Conservation (phyloP, 257 asterid genomes). For the Cruciata laevipes region DNA sequence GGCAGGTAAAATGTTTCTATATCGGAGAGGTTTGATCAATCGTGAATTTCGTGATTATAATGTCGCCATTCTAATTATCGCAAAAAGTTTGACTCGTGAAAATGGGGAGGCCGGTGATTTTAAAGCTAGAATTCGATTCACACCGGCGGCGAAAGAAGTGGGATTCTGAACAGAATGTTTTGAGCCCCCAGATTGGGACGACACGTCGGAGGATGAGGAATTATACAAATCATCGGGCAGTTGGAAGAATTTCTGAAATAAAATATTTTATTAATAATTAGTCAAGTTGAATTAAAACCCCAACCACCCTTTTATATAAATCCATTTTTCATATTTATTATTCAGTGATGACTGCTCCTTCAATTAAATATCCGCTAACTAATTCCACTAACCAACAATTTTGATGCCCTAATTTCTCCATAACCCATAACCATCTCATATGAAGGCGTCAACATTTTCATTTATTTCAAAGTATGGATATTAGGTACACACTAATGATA, state of each 20-base stretch:
- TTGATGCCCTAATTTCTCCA: not conserved
- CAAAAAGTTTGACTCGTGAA: not conserved
- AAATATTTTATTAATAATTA: too few species aligned
- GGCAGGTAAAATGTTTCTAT: too few species aligned
- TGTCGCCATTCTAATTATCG: not conserved
- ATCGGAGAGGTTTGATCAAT: too few species aligned
- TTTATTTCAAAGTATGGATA: too few species aligned
- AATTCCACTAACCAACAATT: not conserved
- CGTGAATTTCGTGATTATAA: too few species aligned
- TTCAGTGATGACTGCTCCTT: not conserved
- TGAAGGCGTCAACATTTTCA: too few species aligned
- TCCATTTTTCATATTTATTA: not conserved
- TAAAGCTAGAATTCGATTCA: not conserved
- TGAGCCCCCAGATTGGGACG: not conserved
- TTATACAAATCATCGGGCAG: not conserved
- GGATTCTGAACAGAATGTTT: not conserved
- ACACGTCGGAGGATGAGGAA: not conserved
- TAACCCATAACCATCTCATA: not conserved
- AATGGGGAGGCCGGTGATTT: not conserved
- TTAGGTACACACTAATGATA: too few species aligned
- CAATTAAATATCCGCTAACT: not conserved
- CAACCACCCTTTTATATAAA: not conserved
- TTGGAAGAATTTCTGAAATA: too few species aligned
- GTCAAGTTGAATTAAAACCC: not conserved
- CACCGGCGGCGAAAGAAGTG: not conserved